A percentile compares a stretch with the other conserved stretches of the same genome.
Conservation (phyloP, 257 asterid genomes). For the Nyctanthes arbortristis region DNA sequence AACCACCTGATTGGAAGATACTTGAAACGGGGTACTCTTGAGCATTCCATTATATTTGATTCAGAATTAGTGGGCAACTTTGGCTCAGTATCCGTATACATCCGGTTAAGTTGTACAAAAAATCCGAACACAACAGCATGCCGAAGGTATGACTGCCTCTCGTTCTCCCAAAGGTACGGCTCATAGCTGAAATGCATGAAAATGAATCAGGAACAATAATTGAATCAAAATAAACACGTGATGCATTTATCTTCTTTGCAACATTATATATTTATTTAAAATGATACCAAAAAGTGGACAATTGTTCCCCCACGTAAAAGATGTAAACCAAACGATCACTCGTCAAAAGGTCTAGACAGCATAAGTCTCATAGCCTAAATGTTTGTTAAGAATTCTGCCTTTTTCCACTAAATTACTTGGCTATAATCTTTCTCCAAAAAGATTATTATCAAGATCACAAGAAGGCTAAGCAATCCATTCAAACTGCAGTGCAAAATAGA, state of each 20-base stretch:
- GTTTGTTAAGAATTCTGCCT: background rate
- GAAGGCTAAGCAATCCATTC: slow-evolving; percentile 20
- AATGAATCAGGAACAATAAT: slow-evolving; percentile 25
- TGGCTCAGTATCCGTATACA: slow-evolving; percentile 66
- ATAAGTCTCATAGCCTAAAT: background rate
- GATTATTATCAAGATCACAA: slow-evolving; percentile 16
- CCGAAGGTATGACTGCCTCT: slow-evolving; percentile 85
- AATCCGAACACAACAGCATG: slow-evolving; percentile 95
- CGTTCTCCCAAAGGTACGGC: slow-evolving; percentile 96
- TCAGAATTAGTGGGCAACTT: slow-evolving; percentile 87
- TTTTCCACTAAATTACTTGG: background rate
- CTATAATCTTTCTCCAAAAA: background rate
- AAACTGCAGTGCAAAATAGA: too few species aligned
- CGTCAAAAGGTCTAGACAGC: background rate
- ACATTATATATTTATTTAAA: slow-evolving; percentile 13
- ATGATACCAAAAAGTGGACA: background rate
- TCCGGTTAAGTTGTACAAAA: slow-evolving; percentile 92
- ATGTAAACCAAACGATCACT: background rate
- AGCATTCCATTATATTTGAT: slow-evolving; percentile 95
- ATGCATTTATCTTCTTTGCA: slow-evolving; percentile 6
- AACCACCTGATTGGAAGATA: slow-evolving; percentile 96
- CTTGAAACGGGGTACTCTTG: slow-evolving; percentile 93
- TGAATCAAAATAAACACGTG: slow-evolving; percentile 7
- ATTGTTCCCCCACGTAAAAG: background rate
- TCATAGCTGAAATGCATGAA: slow-evolving; percentile 69